Conservation (phyloP, 441 rosid species). For the Eugenia klotzschiana region DNA sequence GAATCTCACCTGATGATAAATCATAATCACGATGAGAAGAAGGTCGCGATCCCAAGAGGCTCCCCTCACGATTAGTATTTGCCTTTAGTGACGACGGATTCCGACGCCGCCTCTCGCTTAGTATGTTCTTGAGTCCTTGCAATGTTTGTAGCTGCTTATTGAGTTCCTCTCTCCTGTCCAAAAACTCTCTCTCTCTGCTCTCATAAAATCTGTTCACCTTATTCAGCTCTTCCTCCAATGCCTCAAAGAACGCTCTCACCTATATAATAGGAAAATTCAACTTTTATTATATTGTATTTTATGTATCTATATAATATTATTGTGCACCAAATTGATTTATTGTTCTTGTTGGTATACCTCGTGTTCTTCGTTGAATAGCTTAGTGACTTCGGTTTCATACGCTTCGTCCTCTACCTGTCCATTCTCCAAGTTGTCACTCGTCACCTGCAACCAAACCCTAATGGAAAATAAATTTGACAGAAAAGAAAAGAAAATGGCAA, state of each 20-base stretch:
- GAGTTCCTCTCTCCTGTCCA: slow-evolving; percentile 63
- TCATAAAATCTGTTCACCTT: slow-evolving; percentile 80
- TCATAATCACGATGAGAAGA: neutral
- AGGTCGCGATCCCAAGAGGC: neutral
- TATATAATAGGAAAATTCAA: neutral
- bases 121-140: slow-evolving; percentile 47
- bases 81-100: neutral
- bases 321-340: neutral
- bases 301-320: neutral
- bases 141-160: slow-evolving; percentile 62
- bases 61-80: neutral
- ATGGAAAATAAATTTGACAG: neutral
- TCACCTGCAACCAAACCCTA: slow-evolving; percentile 28
- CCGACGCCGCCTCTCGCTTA: slow-evolving; percentile 31
- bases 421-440: slow-evolving; percentile 31
- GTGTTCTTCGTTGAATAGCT: slow-evolving; percentile 75
- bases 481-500: neutral
- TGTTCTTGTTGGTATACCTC: slow-evolving; percentile 34
- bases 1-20: neutral
- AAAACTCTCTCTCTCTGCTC: slow-evolving; percentile 57
- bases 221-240: slow-evolving; percentile 57
- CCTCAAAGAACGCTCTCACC: slow-evolving; percentile 62
- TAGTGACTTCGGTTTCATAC: slow-evolving; percentile 65
- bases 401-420: slow-evolving; percentile 34
- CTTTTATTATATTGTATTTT: neutral